These are phyloP conservation scores for Glycine latifolia DNA, from an alignment of 306 rosid genomes.

Conservation along the genomic window DNA sequence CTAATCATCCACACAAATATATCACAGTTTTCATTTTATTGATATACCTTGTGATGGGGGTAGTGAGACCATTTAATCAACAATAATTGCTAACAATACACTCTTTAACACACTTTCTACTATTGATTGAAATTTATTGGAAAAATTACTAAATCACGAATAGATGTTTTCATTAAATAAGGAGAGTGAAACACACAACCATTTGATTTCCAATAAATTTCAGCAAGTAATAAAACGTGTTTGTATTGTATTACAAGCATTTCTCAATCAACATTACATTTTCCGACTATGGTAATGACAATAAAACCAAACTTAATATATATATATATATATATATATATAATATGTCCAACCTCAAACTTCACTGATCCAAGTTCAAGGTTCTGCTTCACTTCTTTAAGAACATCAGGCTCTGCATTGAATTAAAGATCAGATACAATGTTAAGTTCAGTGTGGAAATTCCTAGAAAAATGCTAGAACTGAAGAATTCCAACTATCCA, in stretches of 20 bases:
- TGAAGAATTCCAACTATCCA: neutral
- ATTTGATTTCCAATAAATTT: neutral
- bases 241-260: neutral
- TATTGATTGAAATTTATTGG: neutral
- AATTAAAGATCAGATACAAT: conserved; percentile 43
- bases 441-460: conserved; percentile 20
- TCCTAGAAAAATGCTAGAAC: conserved; percentile 5
- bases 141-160: neutral
- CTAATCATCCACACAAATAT: neutral
- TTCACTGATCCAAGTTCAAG: conserved; percentile 94
- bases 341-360: conserved; percentile 79
- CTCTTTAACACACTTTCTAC: neutral
- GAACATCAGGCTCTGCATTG: conserved; percentile 91
- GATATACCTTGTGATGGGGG: neutral
- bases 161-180: neutral
- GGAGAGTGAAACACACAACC: neutral
- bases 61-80: conserved; percentile 22
- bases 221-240: neutral
- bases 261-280: neutral
- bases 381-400: conserved; percentile 95
- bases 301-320: neutral
- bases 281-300: conserved; percentile 13
- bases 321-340: neutral
- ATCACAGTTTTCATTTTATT: neutral
- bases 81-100: neutral